A percentile compares a stretch with the other conserved stretches of the same genome.
Conservation (phyloP, 78 protist genomes). For the Planoprotostelium fungivorum region DNA sequence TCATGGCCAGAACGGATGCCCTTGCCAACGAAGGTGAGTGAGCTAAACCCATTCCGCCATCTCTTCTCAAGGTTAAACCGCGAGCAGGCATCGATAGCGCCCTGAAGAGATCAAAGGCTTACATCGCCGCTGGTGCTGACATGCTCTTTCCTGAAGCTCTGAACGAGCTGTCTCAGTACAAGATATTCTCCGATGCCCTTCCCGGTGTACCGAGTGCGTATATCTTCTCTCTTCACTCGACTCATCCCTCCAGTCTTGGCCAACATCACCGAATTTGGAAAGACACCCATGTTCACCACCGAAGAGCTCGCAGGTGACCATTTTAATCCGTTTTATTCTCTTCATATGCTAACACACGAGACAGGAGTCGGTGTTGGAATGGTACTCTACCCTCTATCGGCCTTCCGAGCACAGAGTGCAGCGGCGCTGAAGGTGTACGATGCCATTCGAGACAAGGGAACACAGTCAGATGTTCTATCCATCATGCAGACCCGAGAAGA, state of each 20-base stretch:
- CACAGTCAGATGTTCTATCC: slow-evolving; percentile 26
- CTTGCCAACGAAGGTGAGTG: slow-evolving; percentile 54
- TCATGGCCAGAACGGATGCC: slow-evolving; percentile 53
- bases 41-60: neutral
- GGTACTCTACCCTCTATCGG: slow-evolving; percentile 50
- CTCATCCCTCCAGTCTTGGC: slow-evolving; percentile 33
- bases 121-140: slow-evolving; percentile 76
- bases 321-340: neutral
- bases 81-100: slow-evolving; percentile 18
- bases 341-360: neutral
- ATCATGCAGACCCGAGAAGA: slow-evolving; percentile 59
- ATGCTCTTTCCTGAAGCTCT: slow-evolving; percentile 73
- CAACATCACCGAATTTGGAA: slow-evolving; percentile 69
- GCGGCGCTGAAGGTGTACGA: slow-evolving; percentile 55
- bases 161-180: slow-evolving; percentile 39
- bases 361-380: slow-evolving; percentile 37
- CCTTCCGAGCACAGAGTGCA: slow-evolving; percentile 35
- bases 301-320: slow-evolving; percentile 13
- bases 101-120: slow-evolving; percentile 27
- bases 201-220: slow-evolving; percentile 55
- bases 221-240: neutral
- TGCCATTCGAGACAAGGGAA: slow-evolving; percentile 27
- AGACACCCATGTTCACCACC: slow-evolving; percentile 43
- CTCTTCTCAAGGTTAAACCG: neutral
- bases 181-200: slow-evolving; percentile 14